Evolutionary conservation across 1,139 yeast genomes (phyloP).

Genomic region (Fermentozyma sake): DNA sequence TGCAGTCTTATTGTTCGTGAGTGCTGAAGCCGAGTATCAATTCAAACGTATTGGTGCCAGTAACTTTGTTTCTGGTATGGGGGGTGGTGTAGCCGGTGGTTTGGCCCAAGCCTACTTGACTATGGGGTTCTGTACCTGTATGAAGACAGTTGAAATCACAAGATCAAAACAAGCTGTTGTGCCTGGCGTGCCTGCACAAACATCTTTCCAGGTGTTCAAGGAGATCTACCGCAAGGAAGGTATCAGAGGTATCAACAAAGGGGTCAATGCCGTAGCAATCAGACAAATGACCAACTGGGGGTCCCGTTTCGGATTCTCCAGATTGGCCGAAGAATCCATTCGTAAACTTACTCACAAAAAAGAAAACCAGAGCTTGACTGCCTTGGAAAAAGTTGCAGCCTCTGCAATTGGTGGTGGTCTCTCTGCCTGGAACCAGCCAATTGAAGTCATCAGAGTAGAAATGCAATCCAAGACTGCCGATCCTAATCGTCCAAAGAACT

Average conservation of each 20-base stretch:
- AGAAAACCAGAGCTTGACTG: slow-evolving; percentile 58
- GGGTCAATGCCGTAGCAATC: slow-evolving; percentile 98
- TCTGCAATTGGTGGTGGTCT: slow-evolving; percentile 95
- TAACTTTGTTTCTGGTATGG: slow-evolving; percentile 80
- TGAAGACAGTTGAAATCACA: slow-evolving; percentile 97
- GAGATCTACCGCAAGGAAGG: slow-evolving; percentile 85
- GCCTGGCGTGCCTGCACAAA: slow-evolving; percentile 61
- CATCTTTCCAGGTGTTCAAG: slow-evolving; percentile 80
- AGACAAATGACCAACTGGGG: slow-evolving; percentile 99
- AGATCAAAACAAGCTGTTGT: slow-evolving; percentile 71
- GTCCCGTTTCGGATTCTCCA: slow-evolving; percentile 86
- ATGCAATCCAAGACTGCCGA: slow-evolving; percentile 93
- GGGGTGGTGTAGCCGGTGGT: slow-evolving; percentile 95
- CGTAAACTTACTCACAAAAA: slow-evolving; percentile 59
- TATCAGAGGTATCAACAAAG: slow-evolving; percentile 89
- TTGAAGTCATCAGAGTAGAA: slow-evolving; percentile 95
- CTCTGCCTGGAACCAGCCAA: slow-evolving; percentile 98
- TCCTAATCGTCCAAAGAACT: slow-evolving; percentile 92
- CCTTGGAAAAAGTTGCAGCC: slow-evolving; percentile 79
- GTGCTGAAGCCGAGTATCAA: slow-evolving; percentile 86
- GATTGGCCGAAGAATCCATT: slow-evolving; percentile 86
- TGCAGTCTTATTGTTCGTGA: slow-evolving; percentile 90
- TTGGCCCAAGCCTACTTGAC: slow-evolving; percentile 93
- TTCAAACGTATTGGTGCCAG: slow-evolving; percentile 61
- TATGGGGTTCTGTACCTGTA: slow-evolving; percentile 96